Percentiles rank a stretch among this genome's conserved stretches.
Evolutionary conservation across 371 early-diverging fungal genomes (phyloP).

Genomic region (Lichtheimia hyalospora): DNA sequence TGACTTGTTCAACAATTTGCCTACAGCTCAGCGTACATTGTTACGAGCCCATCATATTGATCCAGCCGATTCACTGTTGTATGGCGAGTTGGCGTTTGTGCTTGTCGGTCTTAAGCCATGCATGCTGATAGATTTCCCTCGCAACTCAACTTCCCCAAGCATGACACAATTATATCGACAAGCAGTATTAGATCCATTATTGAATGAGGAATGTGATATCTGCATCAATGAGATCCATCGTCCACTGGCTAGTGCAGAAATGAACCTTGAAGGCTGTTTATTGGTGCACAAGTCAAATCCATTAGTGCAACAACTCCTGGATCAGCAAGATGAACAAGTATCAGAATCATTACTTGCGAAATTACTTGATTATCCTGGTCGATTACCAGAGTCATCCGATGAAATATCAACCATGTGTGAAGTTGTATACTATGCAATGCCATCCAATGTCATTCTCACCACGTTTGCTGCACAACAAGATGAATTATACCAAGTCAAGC

Average conservation of each 20-base stretch:
- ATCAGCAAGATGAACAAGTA: too few species aligned
- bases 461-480: conserved; percentile 6
- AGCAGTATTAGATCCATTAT: background rate
- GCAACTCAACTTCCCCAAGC: too few species aligned
- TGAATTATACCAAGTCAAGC: conserved; percentile 1
- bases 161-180: background rate
- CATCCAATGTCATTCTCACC: background rate
- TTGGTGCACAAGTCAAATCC: too few species aligned
- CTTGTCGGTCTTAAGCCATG: conserved; percentile 61
- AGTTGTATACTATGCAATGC: conserved; percentile 44
- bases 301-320: too few species aligned
- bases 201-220: background rate
- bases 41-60: conserved; percentile 10
- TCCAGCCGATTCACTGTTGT: conserved; percentile 41
- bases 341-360: conserved; percentile 33
- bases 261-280: background rate
- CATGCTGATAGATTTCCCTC: conserved; percentile 51
- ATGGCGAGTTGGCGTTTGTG: conserved; percentile 67
- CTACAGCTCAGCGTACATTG: background rate
- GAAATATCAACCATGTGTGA: conserved; percentile 39
- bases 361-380: conserved; percentile 63
- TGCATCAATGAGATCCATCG: background rate
- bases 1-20: background rate
- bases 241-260: background rate
- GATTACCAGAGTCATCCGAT: conserved; percentile 50